Evolutionary conservation across 1,139 yeast genomes (phyloP), one percentile per base, ranked within the genome.

Genomic region (Saccharomyces hybrid): DNA sequence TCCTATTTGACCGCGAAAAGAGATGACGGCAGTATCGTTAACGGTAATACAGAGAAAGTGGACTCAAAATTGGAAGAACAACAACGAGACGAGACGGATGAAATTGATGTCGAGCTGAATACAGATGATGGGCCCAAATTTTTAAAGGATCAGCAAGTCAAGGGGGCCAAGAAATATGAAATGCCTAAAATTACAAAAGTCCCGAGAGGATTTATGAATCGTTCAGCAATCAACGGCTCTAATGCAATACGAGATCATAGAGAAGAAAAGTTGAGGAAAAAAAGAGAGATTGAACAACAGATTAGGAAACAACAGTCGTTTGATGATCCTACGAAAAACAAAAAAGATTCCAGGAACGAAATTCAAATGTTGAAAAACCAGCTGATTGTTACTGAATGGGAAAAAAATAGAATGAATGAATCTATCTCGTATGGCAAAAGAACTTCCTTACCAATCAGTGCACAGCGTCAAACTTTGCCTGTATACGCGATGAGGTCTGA

Each of bases 151-250:
- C 61, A 69, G 50, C 52, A 59, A 16, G 59, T 63, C 53, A 67
- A 58, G 47, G 82, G 75, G 59, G 69, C 78, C 1, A 71, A 73
- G 41, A 75, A 74, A 54, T 62, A 73, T 26, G 81, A 80, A 44
- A 85, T 88, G 1, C 76, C 83, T 11, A 75, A 79, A 56, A 79
- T 86, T 9, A 76, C 81, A 8, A 82, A 79, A 59, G 81, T 84
- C 23, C 95, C 95, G 0, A 90, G 86, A 60, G 97, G 97, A 0
- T 81, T 95, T 0, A 70, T 91, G 70, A 79, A 78, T 54, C 75
- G 93, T 62, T 85, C 88, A 4, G 97, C 97, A 0, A 76, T 78
- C 74, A 75, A 80, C 48, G 97, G 97, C 0, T 87, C 96, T 0
- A 73, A 77, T 42, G 70, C 86, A 32, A 86, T 93, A 53, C 77